Evolutionary conservation across 2,329 filamentous ascomycete genomes (phyloP), one percentile per base, ranked within the genome.

Genomic region (Elsinoe batatas): DNA sequence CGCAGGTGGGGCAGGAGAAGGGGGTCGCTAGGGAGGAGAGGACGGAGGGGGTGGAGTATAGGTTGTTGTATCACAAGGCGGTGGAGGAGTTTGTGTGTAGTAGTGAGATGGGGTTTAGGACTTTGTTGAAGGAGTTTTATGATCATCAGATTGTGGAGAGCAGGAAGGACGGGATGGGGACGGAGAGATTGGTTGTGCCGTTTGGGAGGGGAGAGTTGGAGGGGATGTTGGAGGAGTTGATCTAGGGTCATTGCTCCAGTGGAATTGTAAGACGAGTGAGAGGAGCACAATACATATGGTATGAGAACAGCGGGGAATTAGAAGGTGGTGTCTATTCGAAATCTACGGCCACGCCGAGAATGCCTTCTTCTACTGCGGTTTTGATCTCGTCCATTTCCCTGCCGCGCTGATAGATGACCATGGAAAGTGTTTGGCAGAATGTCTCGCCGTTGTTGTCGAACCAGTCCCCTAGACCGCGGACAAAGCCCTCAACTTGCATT

Each of bases 121-220:
- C 91, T 22, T 69, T 98, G 67, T 72, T 98, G 60, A 97, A 97
- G 72, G 93, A 98, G 79, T 93, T 98, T 69, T 89, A 96, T 67
- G 93, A 98, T 65, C 93, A 98, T 74, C 89, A 96, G 66, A 97
- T 98, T 83, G 87, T 98, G 60, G 88, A 88, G 56, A 94, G 87
- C 59, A 82, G 84, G 59, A 91, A 91, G 66, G 91, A 98, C 68
- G 79, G 81, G 0, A 75, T 91, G 56, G 93, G 93, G 2, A 91
- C 86, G 2, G 93, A 97, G 68, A 74, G 93, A 53, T 71, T 98
- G 46, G 86, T 87, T 61, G 81, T 95, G 12, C 93, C 93, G 0
- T 89, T 97, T 65, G 78, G 84, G 42, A 85, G 84, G 62, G 90
- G 95, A 61, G 93, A 98, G 71, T 76, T 97, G 66, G 91, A 96